phyloP scores from a whole-genome alignment of 2,329 filamentous ascomycete genomes.

The Falciphora oryzae region DNA sequence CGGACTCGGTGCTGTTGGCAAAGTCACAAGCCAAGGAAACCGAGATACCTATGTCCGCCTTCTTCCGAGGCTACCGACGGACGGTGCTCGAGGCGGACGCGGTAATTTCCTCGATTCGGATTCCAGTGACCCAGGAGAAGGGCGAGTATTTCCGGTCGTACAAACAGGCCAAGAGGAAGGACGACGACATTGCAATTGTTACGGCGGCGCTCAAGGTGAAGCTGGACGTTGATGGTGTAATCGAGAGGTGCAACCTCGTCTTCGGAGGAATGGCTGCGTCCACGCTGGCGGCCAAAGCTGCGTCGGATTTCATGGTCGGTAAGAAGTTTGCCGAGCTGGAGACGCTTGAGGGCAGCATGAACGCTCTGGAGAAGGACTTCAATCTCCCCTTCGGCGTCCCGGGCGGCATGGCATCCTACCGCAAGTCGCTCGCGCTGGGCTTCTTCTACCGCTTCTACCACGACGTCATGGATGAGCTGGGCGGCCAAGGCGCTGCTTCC shows the following conservation, averaged over 20 bases:
- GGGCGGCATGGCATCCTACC: constrained; percentile 94
- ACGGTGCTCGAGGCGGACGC: constrained; percentile 78
- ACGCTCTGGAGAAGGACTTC: constrained; percentile 82
- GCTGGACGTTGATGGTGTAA: constrained; percentile 58
- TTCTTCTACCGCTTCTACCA: constrained; percentile 99
- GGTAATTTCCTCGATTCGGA: constrained; percentile 79
- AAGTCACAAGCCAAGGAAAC: constrained; percentile 63
- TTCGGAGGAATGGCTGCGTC: constrained; percentile 95
- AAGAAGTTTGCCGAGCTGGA: constrained; percentile 74
- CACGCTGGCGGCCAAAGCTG: constrained; percentile 78
- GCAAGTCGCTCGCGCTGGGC: constrained; percentile 81
- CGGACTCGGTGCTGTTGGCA: constrained; percentile 74
- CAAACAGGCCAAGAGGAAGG: constrained; percentile 95
- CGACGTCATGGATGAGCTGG: constrained; percentile 66
- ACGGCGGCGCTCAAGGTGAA: constrained; percentile 77
- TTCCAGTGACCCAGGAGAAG: constrained; percentile 68
- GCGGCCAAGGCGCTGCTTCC: constrained; percentile 22
- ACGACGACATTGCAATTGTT: constrained; percentile 97
- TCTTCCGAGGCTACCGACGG: constrained; percentile 86
- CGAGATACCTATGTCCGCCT: constrained; percentile 85
- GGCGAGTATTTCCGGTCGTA: constrained; percentile 85
- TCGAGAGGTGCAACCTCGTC: constrained; percentile 72
- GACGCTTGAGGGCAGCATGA: constrained; percentile 86
- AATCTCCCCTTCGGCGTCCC: constrained; percentile 85
- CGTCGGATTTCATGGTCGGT: constrained; percentile 68